Conservation (phyloP, 768 basidiomycete genomes). For the Lactarius hatsudake region DNA sequence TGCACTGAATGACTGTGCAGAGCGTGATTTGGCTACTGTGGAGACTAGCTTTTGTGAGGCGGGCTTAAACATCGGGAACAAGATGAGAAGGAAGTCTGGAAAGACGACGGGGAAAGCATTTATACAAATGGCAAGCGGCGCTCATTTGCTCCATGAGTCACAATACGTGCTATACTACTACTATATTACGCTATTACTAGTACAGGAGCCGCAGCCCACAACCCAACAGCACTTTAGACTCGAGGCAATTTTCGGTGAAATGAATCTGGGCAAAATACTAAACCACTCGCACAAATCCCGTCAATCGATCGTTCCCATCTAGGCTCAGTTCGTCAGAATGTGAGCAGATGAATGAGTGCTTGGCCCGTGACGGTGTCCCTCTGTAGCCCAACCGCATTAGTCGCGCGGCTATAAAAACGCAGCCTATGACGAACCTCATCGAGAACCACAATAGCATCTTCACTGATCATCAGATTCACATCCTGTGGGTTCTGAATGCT, state of each 20-base stretch:
- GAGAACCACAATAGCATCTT: slow-evolving; percentile 23
- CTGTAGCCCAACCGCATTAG: slow-evolving; percentile 17
- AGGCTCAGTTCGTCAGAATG: slow-evolving; percentile 16
- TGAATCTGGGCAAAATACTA: neutral
- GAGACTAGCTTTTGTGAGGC: slow-evolving; percentile 35
- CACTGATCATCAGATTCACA: slow-evolving; percentile 24
- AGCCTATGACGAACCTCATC: slow-evolving; percentile 24
- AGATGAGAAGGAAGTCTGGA: neutral
- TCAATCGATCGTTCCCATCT: neutral
- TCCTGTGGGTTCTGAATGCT: neutral
- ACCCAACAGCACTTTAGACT: slow-evolving; percentile 4
- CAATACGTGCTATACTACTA: neutral
- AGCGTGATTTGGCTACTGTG: slow-evolving; percentile 16
- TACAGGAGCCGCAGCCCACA: neutral
- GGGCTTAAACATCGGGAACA: slow-evolving; percentile 31
- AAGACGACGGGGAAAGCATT: neutral
- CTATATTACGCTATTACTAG: neutral
- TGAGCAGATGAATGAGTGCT: slow-evolving; percentile 11
- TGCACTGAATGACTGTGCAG: slow-evolving; percentile 44
- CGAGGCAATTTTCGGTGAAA: neutral
- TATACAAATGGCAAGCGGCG: slow-evolving; percentile 7
- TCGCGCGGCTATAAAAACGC: slow-evolving; percentile 11
- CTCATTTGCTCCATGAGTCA: neutral
- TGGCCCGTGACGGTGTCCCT: neutral
- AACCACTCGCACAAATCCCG: slow-evolving; percentile 16